phyloP scores from a whole-genome alignment of 2,329 filamentous ascomycete genomes.

The Hymenoscyphus repandus region DNA sequence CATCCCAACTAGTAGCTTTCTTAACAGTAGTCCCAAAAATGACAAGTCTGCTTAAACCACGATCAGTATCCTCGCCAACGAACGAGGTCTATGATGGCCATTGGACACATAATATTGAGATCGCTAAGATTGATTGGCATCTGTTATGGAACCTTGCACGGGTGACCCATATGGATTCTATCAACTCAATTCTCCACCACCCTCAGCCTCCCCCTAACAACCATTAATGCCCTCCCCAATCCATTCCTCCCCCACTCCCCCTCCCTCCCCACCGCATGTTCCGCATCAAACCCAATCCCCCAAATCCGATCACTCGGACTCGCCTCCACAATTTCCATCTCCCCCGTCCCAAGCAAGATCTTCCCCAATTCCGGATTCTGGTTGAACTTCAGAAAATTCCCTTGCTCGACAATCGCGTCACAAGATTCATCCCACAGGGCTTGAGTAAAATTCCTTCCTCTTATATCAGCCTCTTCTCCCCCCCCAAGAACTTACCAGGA shows the following conservation, averaged over 20 bases:
- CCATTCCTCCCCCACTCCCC: conserved; percentile 59
- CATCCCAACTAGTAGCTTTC: no score
- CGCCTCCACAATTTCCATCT: conserved; percentile 57
- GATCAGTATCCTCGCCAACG: no score
- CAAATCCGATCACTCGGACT: conserved; percentile 57
- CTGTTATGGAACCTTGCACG: no score
- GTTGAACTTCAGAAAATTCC: conserved; percentile 56
- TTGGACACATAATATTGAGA: no score
- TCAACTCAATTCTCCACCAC: conserved; percentile 34
- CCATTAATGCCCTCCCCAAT: conserved; percentile 57
- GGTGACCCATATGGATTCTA: no score
- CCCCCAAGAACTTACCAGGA: no score
- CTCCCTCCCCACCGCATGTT: conserved; percentile 42
- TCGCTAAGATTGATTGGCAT: no score
- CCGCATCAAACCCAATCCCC: conserved; percentile 57
- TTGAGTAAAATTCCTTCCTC: conserved; percentile 47
- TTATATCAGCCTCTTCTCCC: no score
- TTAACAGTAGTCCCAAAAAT: no score
- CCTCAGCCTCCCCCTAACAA: conserved; percentile 48
- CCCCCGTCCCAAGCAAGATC: conserved; percentile 51
- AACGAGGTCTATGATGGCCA: no score
- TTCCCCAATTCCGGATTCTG: conserved; percentile 34
- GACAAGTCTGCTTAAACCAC: no score
- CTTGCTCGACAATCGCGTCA: conserved; percentile 49
- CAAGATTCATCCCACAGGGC: conserved; percentile 47